Percentiles rank a stretch among this genome's conserved stretches.
These are phyloP conservation scores for Panaeolus papilionaceus DNA, from an alignment of 768 basidiomycete species.

Conservation along the genomic window DNA sequence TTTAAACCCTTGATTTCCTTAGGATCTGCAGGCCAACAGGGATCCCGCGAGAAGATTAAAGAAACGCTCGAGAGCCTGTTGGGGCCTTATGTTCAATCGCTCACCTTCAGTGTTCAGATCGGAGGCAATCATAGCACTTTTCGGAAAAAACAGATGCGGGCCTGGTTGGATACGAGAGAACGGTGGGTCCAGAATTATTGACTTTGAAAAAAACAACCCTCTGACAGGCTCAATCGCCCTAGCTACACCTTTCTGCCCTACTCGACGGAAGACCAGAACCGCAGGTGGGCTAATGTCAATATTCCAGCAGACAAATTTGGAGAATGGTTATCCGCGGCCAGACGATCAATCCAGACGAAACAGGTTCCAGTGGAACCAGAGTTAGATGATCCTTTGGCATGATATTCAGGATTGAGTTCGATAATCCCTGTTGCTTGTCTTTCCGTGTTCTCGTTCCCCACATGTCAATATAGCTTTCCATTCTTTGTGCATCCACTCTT, in stretches of 20 bases:
- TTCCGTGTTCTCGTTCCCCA: too few species aligned
- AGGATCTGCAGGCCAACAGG: too few species aligned
- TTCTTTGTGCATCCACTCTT: too few species aligned
- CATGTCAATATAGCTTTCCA: too few species aligned
- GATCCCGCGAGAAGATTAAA: slow-evolving; percentile 9
- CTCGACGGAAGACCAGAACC: slow-evolving; percentile 12
- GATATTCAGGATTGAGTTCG: neutral
- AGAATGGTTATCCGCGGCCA: slow-evolving; percentile 13
- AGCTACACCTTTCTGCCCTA: slow-evolving; percentile 23
- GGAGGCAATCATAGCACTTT: slow-evolving; percentile 16
- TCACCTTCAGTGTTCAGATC: slow-evolving; percentile 23
- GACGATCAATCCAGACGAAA: too few species aligned
- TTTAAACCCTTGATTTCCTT: too few species aligned
- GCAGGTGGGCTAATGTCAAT: neutral
- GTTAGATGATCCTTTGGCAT: neutral
- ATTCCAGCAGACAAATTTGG: slow-evolving; percentile 3
- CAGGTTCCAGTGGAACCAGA: neutral
- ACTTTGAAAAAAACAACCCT: too few species aligned
- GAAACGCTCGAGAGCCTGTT: slow-evolving; percentile 30
- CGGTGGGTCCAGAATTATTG: slow-evolving; percentile 13
- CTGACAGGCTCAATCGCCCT: too few species aligned
- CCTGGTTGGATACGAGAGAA: slow-evolving; percentile 14
- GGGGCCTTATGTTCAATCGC: slow-evolving; percentile 22
- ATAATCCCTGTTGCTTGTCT: too few species aligned
- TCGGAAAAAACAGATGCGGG: slow-evolving; percentile 22